Conservation (phyloP, 2,329 filamentous ascomycete genomes). For the Colletotrichum camelliae region DNA sequence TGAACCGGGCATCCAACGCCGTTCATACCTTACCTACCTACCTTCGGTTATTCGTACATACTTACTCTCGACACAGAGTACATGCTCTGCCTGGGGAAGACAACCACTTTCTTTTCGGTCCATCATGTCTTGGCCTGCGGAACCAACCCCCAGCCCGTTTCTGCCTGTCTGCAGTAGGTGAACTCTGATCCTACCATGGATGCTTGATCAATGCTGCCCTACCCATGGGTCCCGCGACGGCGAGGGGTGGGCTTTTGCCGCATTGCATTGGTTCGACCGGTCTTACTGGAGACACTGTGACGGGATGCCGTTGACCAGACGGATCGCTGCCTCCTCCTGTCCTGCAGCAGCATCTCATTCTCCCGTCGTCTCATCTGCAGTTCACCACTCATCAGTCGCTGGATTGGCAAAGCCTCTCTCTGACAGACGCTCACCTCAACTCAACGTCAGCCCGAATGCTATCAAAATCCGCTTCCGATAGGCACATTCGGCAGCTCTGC, state of each 20-base stretch:
- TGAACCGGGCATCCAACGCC: conserved; percentile 9
- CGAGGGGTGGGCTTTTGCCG: not conserved
- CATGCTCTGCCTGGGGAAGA: not conserved
- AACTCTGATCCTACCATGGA: not conserved
- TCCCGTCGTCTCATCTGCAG: not conserved
- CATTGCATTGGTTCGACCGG: not conserved
- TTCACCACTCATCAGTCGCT: not conserved
- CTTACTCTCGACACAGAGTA: not conserved
- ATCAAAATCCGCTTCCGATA: not conserved
- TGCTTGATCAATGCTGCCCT: not conserved
- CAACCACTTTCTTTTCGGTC: conserved; percentile 3
- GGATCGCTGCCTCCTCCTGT: not conserved
- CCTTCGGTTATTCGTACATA: not conserved
- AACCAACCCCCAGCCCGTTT: not conserved
- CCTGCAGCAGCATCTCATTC: not conserved
- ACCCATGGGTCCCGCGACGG: not conserved
- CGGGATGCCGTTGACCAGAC: not conserved
- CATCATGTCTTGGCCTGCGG: conserved; percentile 3
- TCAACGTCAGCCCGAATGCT: not conserved
- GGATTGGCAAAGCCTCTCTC: not conserved
- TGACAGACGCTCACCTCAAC: not conserved
- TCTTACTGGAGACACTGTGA: not conserved
- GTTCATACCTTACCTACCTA: not conserved
- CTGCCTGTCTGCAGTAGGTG: not conserved
- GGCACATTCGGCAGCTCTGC: not conserved